Percentiles rank a stretch among this genome's conserved stretches.
These are phyloP conservation scores for Madurella mycetomatis DNA, from an alignment of 2,329 filamentous ascomycete species.

Conservation along the genomic window DNA sequence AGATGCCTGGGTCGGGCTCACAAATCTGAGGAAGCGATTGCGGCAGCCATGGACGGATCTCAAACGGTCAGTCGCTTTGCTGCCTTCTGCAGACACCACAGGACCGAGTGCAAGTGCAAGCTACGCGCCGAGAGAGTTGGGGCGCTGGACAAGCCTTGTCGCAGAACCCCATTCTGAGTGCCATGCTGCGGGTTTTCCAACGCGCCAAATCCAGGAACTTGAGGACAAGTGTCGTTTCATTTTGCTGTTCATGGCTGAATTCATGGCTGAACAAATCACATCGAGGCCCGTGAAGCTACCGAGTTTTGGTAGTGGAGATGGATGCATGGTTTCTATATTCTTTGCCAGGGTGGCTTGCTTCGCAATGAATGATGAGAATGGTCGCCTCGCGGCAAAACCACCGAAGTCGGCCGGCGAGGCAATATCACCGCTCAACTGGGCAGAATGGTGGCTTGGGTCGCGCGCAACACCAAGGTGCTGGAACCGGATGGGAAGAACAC, in stretches of 20 bases:
- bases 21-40: conserved; percentile 15
- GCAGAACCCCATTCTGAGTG: not conserved
- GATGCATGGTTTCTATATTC: not conserved
- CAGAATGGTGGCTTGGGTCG: conserved; percentile 1
- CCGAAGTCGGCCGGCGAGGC: not conserved
- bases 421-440: not conserved
- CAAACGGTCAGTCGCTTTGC: conserved; percentile 4
- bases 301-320: conserved; percentile 1
- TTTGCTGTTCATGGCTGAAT: not conserved
- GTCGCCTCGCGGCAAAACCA: not conserved
- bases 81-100: conserved; percentile 2
- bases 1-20: conserved; percentile 12
- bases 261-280: not conserved
- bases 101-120: conserved; percentile 4
- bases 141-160: not conserved
- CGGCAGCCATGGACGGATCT: not conserved
- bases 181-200: not conserved
- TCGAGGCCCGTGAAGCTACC: not conserved
- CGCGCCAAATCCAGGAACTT: not conserved
- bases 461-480: conserved; percentile 12
- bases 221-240: conserved; percentile 8
- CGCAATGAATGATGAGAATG: not conserved
- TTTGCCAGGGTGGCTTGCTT: not conserved
- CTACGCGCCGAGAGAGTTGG: not conserved
- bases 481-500: not conserved